Evolutionary conservation across 805 yeast species (phyloP), one percentile per base, ranked within the genome.

Genomic region (Kuraishia molischiana): DNA sequence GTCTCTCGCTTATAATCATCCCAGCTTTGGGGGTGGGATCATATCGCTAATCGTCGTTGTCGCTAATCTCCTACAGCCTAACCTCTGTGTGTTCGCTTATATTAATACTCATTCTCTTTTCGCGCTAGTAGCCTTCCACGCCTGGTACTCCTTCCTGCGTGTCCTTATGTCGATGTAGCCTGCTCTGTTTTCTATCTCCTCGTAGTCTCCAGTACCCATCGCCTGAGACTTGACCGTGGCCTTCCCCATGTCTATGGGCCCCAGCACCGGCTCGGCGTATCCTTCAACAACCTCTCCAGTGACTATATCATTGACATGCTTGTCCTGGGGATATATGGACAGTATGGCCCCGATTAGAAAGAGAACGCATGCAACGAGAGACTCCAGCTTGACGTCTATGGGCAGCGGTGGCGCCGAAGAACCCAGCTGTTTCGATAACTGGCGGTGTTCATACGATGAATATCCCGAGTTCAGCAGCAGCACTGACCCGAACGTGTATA

Each of bases 391-490:
- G 19, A 80, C 64, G 48, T 74, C 80, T 5, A 50, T 35, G 2
- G 77, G 76, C 32, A 70, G 6, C 19, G 24, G 24, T 9, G 28
- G 15, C n/a, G 35, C 22, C 20, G 40, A 18, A 14, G 43, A 34
- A 5, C 46, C 36, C 10, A 42, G 19, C 32, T 51, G 36, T 43
- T 64, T 53, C 19, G 51, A 39, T 26, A 65, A 52, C 46, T 66
- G 68, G 46, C 67, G 67, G 53, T 63, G 64, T 47, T 74, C 78
- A 44, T 66, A 69, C 2, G 79, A 64, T 5, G 79, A 74, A 44
- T 70, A 73, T 1, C 69, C 75, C 1, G 77, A 66, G 48, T 75
- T 79, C 1, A 62, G 36, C 28, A 74, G 56, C 34, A 53, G 32
- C 3, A 47, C 21, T 9, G 40, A 21, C 11, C 53, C 53, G 10